Evolutionary conservation across 192 early-diverging fungal species (phyloP).

Genomic region (Gryganskiella cystojenkinii): DNA sequence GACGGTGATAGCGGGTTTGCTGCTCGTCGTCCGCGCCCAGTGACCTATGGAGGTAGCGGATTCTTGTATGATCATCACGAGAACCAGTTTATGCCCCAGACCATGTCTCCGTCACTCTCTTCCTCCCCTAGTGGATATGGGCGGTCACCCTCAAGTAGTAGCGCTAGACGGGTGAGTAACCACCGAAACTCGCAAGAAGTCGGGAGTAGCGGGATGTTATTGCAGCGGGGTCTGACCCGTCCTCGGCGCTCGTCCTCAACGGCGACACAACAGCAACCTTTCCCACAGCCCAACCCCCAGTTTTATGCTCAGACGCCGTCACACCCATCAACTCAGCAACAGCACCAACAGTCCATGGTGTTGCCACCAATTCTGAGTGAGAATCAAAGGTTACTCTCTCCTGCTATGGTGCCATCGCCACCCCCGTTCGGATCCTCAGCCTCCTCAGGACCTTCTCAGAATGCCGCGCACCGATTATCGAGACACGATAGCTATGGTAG

Average conservation of each 20-base stretch:
- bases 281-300: no score
- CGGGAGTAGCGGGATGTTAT: slow-evolving; percentile 17
- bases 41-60: slow-evolving; percentile 48
- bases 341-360: slow-evolving; percentile 9
- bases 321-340: background rate
- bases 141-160: background rate
- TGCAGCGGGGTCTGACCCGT: slow-evolving; percentile 37
- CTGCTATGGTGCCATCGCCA: slow-evolving; percentile 24
- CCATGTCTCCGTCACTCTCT: slow-evolving; percentile 23
- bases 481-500: slow-evolving; percentile 37
- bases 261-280: slow-evolving; percentile 8
- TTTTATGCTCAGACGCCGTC: background rate
- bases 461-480: background rate
- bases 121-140: background rate
- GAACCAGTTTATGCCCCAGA: slow-evolving; percentile 40
- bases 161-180: slow-evolving; percentile 24
- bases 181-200: slow-evolving; percentile 39
- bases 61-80: slow-evolving; percentile 48
- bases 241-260: slow-evolving; percentile 43
- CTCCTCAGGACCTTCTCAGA: no score
- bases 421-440: slow-evolving; percentile 25
- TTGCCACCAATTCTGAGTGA: slow-evolving; percentile 39
- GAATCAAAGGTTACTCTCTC: slow-evolving; percentile 24
- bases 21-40: slow-evolving; percentile 34
- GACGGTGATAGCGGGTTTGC: slow-evolving; percentile 38